These are phyloP conservation scores for Ascochyta viciae-villosae DNA, from an alignment of 2,329 filamentous ascomycete genomes.

Conservation along the genomic window DNA sequence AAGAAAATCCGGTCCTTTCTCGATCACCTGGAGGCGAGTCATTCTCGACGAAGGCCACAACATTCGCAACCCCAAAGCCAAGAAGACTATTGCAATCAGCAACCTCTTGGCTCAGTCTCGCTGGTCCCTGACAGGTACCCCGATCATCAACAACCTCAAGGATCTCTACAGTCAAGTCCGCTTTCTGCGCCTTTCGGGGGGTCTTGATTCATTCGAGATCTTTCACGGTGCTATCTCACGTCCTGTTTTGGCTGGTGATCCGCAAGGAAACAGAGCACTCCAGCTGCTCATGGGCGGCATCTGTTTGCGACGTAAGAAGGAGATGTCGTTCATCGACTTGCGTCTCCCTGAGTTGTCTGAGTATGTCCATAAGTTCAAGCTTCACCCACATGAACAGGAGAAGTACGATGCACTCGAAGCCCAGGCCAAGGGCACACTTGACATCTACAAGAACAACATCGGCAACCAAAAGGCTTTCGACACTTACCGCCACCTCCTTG, in stretches of 20 bases:
- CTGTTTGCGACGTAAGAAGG: slow-evolving; percentile 81
- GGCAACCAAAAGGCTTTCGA: slow-evolving; percentile 52
- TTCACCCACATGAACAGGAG: slow-evolving; percentile 74
- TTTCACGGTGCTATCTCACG: slow-evolving; percentile 77
- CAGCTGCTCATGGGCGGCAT: slow-evolving; percentile 81
- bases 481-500: slow-evolving; percentile 75
- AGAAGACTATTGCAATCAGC: slow-evolving; percentile 72
- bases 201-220: slow-evolving; percentile 73
- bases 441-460: slow-evolving; percentile 61
- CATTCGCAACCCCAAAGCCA: slow-evolving; percentile 79
- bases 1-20: slow-evolving; percentile 58
- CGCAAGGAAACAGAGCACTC: slow-evolving; percentile 68
- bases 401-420: slow-evolving; percentile 76
- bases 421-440: slow-evolving; percentile 76
- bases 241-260: slow-evolving; percentile 66
- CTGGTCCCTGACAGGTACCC: slow-evolving; percentile 70
- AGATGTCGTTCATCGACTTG: slow-evolving; percentile 87
- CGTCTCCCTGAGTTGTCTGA: slow-evolving; percentile 79
- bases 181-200: slow-evolving; percentile 78
- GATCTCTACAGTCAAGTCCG: slow-evolving; percentile 82
- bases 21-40: slow-evolving; percentile 76
- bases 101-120: slow-evolving; percentile 72
- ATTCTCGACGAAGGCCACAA: slow-evolving; percentile 61
- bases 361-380: slow-evolving; percentile 76
- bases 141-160: slow-evolving; percentile 81